Base-by-base conservation (phyloP, 2,329 filamentous ascomycete genomes). In the Apiospora marii region DNA sequence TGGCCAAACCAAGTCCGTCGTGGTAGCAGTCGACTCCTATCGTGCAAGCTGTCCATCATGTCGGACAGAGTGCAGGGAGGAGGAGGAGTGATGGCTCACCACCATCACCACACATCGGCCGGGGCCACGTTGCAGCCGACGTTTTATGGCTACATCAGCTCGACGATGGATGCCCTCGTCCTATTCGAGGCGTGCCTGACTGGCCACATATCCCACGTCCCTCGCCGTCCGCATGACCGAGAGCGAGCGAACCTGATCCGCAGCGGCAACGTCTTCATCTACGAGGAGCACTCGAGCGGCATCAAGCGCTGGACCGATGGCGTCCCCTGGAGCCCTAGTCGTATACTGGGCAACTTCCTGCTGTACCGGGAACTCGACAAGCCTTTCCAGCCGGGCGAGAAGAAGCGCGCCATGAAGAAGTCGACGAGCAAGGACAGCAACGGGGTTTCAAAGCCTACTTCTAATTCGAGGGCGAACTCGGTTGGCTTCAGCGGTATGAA, bases 241-340 rank as follows among this genome's bases (percentile, higher is more conserved):
- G 95, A 98, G 82, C 89, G 95, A 70, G 86, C 87, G 34, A 87
- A 90, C 27, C 89, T 97, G 70, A 96, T 98, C 79, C 89, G 89
- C 76, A 97, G 94, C 76, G 95, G 95, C 48, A 92, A 93, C 76
- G 90, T 98, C 67, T 96, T 98, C 83, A 94, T 98, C 76, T 98
- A 98, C 81, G 94, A 97, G 79, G 94, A 98, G 81, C 92, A 94
- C 74, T 92, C 94, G 0, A 97, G 95, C 0, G 94, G 94, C 6
- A 97, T 98, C 84, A 97, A 97, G 84, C 89, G 95, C 72, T 98
- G 95, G 95, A 98, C 95, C 0, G 95, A 98, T 77, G 95, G 95
- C 19, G 90, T 96, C 14, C 92, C 92, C 8, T 98, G 95, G 95
- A 97, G 94, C 77, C 95, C 95, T 0, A 97, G 92, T 81, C 92